These are phyloP conservation scores for Margaritispora aquatica DNA, from an alignment of 495 filamentous ascomycete genomes.

Conservation along the genomic window DNA sequence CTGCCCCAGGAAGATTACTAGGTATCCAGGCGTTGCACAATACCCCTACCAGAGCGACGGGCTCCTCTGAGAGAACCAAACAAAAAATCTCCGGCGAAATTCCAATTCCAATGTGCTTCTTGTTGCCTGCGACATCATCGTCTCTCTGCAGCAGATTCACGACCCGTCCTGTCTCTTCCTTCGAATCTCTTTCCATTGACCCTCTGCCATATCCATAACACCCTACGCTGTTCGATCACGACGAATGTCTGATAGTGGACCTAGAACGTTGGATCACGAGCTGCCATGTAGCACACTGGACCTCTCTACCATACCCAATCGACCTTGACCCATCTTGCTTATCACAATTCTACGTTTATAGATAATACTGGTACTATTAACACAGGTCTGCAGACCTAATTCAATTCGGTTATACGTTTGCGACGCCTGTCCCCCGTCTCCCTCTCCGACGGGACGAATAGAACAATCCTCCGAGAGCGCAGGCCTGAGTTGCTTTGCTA, in stretches of 20 bases:
- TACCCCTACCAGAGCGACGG: neutral
- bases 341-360: neutral
- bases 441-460: neutral
- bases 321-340: constrained; percentile 6
- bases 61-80: neutral
- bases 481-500: constrained; percentile 10
- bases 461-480: neutral
- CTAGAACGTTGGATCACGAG: constrained; percentile 11
- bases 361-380: constrained; percentile 10
- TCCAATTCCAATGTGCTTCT: constrained; percentile 14
- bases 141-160: neutral
- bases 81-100: constrained; percentile 16
- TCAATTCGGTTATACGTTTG: constrained; percentile 1
- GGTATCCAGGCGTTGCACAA: neutral
- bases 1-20: neutral
- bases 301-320: constrained; percentile 6
- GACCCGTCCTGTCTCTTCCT: neutral
- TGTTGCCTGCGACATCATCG: constrained; percentile 5
- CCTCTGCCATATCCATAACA: neutral
- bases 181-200: neutral
- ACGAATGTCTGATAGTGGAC: constrained; percentile 12
- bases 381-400: neutral
- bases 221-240: neutral
- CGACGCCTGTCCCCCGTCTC: neutral
- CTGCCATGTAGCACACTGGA: constrained; percentile 12